A percentile compares a stretch with the other conserved stretches of the same genome.
These are phyloP conservation scores for Candida glaebosa DNA, from an alignment of 805 yeast genomes.

Conservation along the genomic window DNA sequence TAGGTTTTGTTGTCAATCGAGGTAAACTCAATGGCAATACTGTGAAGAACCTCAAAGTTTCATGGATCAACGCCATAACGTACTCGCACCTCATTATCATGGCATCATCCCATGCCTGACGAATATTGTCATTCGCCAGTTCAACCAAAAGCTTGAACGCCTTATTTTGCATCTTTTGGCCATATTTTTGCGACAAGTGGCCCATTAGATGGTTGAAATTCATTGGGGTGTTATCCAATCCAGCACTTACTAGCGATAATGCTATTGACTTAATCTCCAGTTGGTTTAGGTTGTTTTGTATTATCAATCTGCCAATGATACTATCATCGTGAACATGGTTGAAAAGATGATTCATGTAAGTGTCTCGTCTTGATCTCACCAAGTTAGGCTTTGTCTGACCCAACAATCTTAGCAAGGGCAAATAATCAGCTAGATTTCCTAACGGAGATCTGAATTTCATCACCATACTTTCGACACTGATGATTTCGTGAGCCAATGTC, in stretches of 20 bases:
- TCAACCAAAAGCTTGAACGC: conserved; percentile 42
- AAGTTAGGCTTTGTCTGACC: conserved; percentile 18
- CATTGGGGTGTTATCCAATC: conserved; percentile 68
- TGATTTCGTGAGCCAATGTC: conserved; percentile 47
- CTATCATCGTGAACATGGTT: conserved; percentile 24
- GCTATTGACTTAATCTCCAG: conserved; percentile 58
- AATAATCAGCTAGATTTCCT: conserved; percentile 52
- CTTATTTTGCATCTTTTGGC: conserved; percentile 37
- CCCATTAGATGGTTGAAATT: conserved; percentile 60
- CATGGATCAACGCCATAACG: conserved; percentile 56
- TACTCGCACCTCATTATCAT: conserved; percentile 41
- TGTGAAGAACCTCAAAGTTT: conserved; percentile 58
- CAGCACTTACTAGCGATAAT: conserved; percentile 76
- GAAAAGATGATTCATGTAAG: conserved; percentile 42
- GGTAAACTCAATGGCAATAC: conserved; percentile 70
- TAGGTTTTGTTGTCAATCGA: conserved; percentile 50
- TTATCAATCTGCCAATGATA: conserved; percentile 27
- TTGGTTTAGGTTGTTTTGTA: conserved; percentile 9
- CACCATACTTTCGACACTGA: conserved; percentile 53
- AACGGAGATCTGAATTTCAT: conserved; percentile 56
- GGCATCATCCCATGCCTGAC: conserved; percentile 33
- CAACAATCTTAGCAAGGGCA: conserved; percentile 41
- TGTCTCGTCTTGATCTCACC: conserved; percentile 41
- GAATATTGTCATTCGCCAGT: conserved; percentile 24
- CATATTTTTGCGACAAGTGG: conserved; percentile 40